Evolutionary conservation across 2,329 filamentous ascomycete species (phyloP).

Genomic region (Calcarisporium arbuscula): DNA sequence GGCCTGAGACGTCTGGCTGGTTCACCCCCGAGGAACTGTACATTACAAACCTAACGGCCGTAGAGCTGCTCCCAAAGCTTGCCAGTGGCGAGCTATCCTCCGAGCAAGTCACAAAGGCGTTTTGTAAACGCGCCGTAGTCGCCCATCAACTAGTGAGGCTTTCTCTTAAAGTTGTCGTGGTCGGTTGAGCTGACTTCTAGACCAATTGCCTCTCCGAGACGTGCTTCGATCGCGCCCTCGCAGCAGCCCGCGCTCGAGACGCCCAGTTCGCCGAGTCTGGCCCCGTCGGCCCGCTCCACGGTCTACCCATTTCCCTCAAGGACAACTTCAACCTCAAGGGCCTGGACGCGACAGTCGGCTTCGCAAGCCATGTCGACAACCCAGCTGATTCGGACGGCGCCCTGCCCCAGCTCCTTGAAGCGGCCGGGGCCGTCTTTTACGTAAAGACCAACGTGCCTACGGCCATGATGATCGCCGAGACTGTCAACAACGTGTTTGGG

Average conservation of each 20-base stretch:
- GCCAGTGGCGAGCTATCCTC: slow-evolving; percentile 28
- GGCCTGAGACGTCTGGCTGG: slow-evolving; percentile 52
- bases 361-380: slow-evolving; percentile 54
- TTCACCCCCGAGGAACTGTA: slow-evolving; percentile 43
- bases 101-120: slow-evolving; percentile 39
- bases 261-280: slow-evolving; percentile 40
- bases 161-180: slow-evolving; percentile 28
- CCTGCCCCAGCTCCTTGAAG: slow-evolving; percentile 34
- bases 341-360: slow-evolving; percentile 56
- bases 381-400: slow-evolving; percentile 40
- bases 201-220: slow-evolving; percentile 47
- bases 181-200: slow-evolving; percentile 17
- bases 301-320: slow-evolving; percentile 59
- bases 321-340: slow-evolving; percentile 62
- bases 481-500: slow-evolving; percentile 59
- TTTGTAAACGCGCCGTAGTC: slow-evolving; percentile 46
- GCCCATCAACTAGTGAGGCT: slow-evolving; percentile 50
- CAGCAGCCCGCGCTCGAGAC: slow-evolving; percentile 42
- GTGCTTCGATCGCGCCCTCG: slow-evolving; percentile 47
- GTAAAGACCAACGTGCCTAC: slow-evolving; percentile 54
- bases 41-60: slow-evolving; percentile 39
- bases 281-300: slow-evolving; percentile 58
- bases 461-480: slow-evolving; percentile 64
- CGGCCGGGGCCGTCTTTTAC: slow-evolving; percentile 47
- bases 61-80: slow-evolving; percentile 32